phyloP scores from a whole-genome alignment of 257 asterid genomes.

The Rhazya stricta region DNA sequence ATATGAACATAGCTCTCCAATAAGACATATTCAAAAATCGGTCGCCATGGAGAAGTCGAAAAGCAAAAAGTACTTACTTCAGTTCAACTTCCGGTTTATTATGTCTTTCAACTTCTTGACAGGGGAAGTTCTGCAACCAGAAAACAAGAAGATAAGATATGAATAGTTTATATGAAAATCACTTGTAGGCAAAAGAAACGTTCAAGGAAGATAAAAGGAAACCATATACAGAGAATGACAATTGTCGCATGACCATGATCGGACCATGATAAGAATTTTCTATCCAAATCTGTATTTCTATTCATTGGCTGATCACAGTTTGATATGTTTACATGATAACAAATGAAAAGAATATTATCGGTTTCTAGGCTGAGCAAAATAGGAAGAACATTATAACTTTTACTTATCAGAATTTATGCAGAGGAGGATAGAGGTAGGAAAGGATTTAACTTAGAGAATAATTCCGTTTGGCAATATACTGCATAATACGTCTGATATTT shows the following conservation, averaged over 20 bases:
- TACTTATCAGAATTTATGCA: not conserved
- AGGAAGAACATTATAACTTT: not conserved
- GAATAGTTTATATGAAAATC: not conserved
- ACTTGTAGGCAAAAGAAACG: not conserved
- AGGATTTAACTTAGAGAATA: not conserved
- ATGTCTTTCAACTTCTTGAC: conserved; percentile 99
- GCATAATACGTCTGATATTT: not conserved
- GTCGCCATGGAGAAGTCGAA: conserved; percentile 4
- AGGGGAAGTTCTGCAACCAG: conserved; percentile 87
- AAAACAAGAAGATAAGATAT: conserved; percentile 15
- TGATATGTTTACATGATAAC: not conserved
- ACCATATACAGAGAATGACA: not conserved
- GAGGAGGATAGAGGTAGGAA: not conserved
- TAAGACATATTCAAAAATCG: not conserved
- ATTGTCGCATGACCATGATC: not conserved
- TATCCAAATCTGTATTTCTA: not conserved
- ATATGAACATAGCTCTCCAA: not conserved
- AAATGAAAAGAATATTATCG: not conserved
- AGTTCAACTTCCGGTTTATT: conserved; percentile 98
- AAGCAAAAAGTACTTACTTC: conserved; percentile 51
- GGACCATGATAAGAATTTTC: not conserved
- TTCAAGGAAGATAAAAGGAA: not conserved
- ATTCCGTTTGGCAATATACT: not conserved
- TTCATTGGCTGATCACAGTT: not conserved
- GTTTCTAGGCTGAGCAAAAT: not conserved